Percentiles rank a stretch among this genome's conserved stretches.
These are phyloP conservation scores for Boletales sp. DNA, from an alignment of 768 basidiomycete genomes.

Conservation along the genomic window DNA sequence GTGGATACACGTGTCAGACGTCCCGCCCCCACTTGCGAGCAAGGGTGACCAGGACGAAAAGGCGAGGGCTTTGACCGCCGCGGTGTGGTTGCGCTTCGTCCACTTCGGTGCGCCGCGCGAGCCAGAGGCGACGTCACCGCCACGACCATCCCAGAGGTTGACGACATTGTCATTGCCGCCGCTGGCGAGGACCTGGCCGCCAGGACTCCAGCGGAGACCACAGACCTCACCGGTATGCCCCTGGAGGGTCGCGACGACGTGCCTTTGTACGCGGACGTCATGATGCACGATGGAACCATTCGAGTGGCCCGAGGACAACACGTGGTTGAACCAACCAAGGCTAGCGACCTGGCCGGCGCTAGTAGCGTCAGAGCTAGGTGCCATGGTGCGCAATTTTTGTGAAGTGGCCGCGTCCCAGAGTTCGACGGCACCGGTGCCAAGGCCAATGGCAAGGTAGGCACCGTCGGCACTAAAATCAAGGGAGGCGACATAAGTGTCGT, in stretches of 20 bases:
- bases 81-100: constrained; percentile 89
- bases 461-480: constrained; percentile 81
- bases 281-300: constrained; percentile 97
- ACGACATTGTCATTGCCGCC: constrained; percentile 98
- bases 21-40: constrained; percentile 91
- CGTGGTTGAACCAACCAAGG: constrained; percentile 83
- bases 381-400: constrained; percentile 88
- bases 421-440: constrained; percentile 82
- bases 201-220: constrained; percentile 83
- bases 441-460: constrained; percentile 76
- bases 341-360: constrained; percentile 67
- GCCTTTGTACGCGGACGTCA: constrained; percentile 83
- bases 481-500: constrained; percentile 70
- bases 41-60: constrained; percentile 97
- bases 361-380: constrained; percentile 28
- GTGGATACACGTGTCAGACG: constrained; percentile 87
- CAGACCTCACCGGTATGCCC: constrained; percentile 95
- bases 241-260: constrained; percentile 86
- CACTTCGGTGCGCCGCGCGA: constrained; percentile 70
- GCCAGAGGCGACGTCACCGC: constrained; percentile 47
- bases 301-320: constrained; percentile 83
- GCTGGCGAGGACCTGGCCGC: constrained; percentile 87
- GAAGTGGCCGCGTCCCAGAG: constrained; percentile 89
- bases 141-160: constrained; percentile 92
- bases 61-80: constrained; percentile 85